These are phyloP conservation scores for Karstenula rhodostoma DNA, from an alignment of 2,329 filamentous ascomycete species.

Conservation along the genomic window DNA sequence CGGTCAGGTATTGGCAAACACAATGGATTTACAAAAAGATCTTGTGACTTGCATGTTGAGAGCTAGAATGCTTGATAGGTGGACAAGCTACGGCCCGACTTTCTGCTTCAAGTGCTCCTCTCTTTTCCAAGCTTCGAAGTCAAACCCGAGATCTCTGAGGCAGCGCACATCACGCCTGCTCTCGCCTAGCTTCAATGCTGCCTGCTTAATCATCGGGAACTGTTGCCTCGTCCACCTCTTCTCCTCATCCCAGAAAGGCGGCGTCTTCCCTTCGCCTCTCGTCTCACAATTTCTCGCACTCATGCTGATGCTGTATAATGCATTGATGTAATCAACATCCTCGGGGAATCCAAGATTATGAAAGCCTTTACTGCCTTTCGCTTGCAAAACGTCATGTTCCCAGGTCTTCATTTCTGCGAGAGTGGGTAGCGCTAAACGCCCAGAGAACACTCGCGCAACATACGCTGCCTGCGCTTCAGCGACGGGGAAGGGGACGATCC, in stretches of 20 bases:
- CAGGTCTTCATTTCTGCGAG: slow-evolving; percentile 70
- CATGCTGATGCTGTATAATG: background rate
- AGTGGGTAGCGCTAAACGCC: slow-evolving; percentile 69
- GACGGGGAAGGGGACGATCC: slow-evolving; percentile 8
- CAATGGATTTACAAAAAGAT: background rate
- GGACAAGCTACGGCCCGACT: background rate
- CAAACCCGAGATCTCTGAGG: slow-evolving; percentile 6
- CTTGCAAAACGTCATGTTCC: slow-evolving; percentile 56
- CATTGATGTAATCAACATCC: slow-evolving; percentile 10
- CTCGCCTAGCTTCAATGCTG: slow-evolving; percentile 5
- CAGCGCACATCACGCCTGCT: background rate
- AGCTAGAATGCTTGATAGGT: background rate
- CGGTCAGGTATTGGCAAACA: background rate
- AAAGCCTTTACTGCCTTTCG: background rate
- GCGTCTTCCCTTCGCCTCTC: background rate
- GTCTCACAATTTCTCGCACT: background rate
- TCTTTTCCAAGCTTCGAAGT: slow-evolving; percentile 2
- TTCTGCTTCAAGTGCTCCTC: background rate
- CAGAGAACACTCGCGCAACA: slow-evolving; percentile 76
- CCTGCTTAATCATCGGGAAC: slow-evolving; percentile 9
- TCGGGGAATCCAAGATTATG: slow-evolving; percentile 5
- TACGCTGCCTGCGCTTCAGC: slow-evolving; percentile 79
- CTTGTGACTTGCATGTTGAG: background rate
- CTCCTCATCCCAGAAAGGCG: slow-evolving; percentile 8
- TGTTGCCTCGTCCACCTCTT: slow-evolving; percentile 6